Base-by-base conservation (phyloP, 257 asterid genomes). In the Leptodermis oblonga region DNA sequence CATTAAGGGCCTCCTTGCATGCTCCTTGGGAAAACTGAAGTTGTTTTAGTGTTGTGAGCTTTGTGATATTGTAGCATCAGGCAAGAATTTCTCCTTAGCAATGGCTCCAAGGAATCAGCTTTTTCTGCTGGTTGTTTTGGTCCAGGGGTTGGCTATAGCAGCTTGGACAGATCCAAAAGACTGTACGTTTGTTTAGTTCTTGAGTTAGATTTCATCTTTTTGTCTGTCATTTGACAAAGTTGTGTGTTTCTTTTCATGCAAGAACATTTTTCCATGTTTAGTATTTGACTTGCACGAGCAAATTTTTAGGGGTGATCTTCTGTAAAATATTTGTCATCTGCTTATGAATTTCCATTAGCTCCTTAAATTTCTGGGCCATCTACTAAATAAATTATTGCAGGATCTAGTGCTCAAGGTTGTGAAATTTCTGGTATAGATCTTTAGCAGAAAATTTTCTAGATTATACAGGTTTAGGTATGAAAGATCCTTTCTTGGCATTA, bases 121-220 rank as follows among this genome's bases (percentile, higher is more conserved):
- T 22, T 62, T 26, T 76, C 62, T 83, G 68, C 79, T 88, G 61
- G 26, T 78, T 73, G 73, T 77, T 77, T 65, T 73, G 37, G 31
- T 80, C 69, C 88, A 82, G 31, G 53, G 77, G 59, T 58, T 77
- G 70, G 72, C 42, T 46, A 39, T 76, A 62, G 73, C 79, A 49
- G 97, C 95, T 39, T 0, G 15, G 59, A 86, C 96, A 4, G 37
- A 88, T 76, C 43, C 72, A 9, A 25, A 41, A 0, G 76, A 78
- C 71, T 11, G 76, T 73, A 74, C 54, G 82, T 65, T 42, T 4
- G 41, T 31, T 55, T 55, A 12, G 9, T 56, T 60, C 45, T 64
- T 31, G 34, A 43, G 52, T 64, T 23, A 48, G 7, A 39, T 55
- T 6, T 56, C 13, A 23, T 31, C 65, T 45, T 23, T 43, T 60